phyloP scores from a whole-genome alignment of 1,284 basidiomycete species.

The Cutaneotrichosporon mucoides region DNA sequence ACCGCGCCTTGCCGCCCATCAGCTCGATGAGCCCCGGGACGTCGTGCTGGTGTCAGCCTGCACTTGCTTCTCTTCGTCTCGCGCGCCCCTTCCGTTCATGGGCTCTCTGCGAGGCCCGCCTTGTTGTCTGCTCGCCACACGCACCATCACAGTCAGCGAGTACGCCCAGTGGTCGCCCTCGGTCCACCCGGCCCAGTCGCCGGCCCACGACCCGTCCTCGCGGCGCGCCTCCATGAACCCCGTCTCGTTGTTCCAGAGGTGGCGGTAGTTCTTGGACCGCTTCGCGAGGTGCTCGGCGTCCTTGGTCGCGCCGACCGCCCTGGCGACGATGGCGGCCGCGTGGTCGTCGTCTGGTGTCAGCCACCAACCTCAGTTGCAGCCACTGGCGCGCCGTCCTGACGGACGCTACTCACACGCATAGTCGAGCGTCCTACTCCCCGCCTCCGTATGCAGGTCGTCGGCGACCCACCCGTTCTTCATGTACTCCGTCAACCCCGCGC shows the following conservation, averaged over 20 bases:
- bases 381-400: too few species aligned
- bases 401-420: conserved; percentile 63
- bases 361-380: too few species aligned
- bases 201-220: conserved; percentile 66
- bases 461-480: conserved; percentile 69
- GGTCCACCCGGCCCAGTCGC: conserved; percentile 67
- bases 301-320: conserved; percentile 53
- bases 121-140: background rate
- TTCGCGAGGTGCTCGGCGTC: conserved; percentile 57
- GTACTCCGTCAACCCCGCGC: conserved; percentile 71
- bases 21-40: conserved; percentile 60
- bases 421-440: conserved; percentile 71
- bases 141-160: conserved; percentile 61
- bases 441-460: conserved; percentile 71
- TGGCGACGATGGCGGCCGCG: conserved; percentile 63
- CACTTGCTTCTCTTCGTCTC: background rate
- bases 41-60: conserved; percentile 49
- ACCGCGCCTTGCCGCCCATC: conserved; percentile 62
- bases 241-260: conserved; percentile 66
- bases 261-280: conserved; percentile 58
- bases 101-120: too few species aligned
- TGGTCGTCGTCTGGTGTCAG: conserved; percentile 65
- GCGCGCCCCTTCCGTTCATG: too few species aligned
- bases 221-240: conserved; percentile 78
- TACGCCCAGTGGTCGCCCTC: conserved; percentile 83